Evolutionary conservation across 805 yeast species (phyloP), one percentile per base, ranked within the genome.

Genomic region (Kodamaea neixiangensis): DNA sequence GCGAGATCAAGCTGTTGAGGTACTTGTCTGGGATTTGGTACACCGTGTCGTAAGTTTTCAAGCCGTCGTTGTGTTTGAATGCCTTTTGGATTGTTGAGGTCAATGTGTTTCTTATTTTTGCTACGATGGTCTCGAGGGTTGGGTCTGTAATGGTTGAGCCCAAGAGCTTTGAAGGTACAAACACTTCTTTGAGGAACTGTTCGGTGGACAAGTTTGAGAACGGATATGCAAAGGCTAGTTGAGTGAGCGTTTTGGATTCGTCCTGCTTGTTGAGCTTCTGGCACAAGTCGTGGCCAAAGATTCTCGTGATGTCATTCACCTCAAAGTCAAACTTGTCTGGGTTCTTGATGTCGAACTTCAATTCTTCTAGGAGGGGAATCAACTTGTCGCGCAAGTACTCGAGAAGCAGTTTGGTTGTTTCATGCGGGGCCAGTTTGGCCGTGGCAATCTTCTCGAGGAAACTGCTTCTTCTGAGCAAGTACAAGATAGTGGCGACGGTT

Each of bases 291-390:
- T 35, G 31, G 45, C 59, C 61, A 31, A 65, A 56, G 5, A 61
- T 22, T 5, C 40, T 15, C 15, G 46, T n/a, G 15, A 42, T 20
- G 5, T 29, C 41, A 14, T 34, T 20, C 3, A 41, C 25, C 15
- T 50, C 53, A 17, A 48, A 50, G 19, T 52, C 52, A 34, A 52
- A 52, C 50, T 49, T 49, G 17, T 42, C 31, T 6, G 46, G 50
- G n/a, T 43, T 31, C 3, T 20, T 31, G 14, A 15, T 13, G 7
- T 47, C 49, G 10, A 21, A 37, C n/a, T 39, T 47, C 31, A 63
- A 44, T 3, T 62, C 54, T 42, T 67, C 71, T 19, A 68, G 53
- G 14, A 66, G 46, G 0, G 72, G 72, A 33, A 63, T 53, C 46
- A 68, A 46, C 15, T 64, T 59, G 44, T 64, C 64, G 18, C 64